phyloP scores from a whole-genome alignment of 345 rosid species.

The Pugionium dolabratum region DNA sequence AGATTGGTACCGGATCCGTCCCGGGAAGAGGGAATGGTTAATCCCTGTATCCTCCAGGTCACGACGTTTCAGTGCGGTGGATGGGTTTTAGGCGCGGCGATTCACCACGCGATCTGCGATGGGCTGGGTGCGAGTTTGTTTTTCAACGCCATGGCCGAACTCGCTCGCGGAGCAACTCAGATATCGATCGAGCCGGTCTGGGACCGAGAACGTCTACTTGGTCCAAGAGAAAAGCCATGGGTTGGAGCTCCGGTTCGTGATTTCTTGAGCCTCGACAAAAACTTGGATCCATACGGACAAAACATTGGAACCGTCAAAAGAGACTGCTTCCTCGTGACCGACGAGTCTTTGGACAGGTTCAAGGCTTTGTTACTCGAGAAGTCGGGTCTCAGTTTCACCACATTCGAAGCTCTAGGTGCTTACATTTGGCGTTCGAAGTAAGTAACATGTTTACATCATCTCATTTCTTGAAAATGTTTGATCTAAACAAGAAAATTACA shows the following conservation, averaged over 20 bases:
- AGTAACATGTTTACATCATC: conserved; percentile 23
- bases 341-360: conserved; percentile 63
- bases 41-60: conserved; percentile 72
- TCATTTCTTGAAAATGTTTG: conserved; percentile 8
- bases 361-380: conserved; percentile 53
- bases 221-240: conserved; percentile 68
- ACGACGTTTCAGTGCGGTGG: conserved; percentile 82
- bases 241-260: conserved; percentile 57
- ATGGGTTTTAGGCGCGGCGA: conserved; percentile 62
- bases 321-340: conserved; percentile 60
- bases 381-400: conserved; percentile 65
- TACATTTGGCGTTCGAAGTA: conserved; percentile 92
- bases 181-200: conserved; percentile 61
- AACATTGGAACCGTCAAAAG: conserved; percentile 45
- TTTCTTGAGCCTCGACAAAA: conserved; percentile 50
- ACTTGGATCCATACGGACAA: conserved; percentile 49
- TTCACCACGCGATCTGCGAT: conserved; percentile 71
- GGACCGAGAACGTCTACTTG: conserved; percentile 56
- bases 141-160: conserved; percentile 61
- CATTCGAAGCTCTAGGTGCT: conserved; percentile 88
- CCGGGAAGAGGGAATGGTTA: conserved; percentile 47
- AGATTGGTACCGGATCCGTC: conserved; percentile 61
- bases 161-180: conserved; percentile 63
- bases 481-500: conserved; percentile 4
- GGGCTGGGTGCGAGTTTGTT: conserved; percentile 87